Evolutionary conservation across 2,329 filamentous ascomycete genomes (phyloP), one percentile per base, ranked within the genome.

Genomic region (Paraphoma sp.): DNA sequence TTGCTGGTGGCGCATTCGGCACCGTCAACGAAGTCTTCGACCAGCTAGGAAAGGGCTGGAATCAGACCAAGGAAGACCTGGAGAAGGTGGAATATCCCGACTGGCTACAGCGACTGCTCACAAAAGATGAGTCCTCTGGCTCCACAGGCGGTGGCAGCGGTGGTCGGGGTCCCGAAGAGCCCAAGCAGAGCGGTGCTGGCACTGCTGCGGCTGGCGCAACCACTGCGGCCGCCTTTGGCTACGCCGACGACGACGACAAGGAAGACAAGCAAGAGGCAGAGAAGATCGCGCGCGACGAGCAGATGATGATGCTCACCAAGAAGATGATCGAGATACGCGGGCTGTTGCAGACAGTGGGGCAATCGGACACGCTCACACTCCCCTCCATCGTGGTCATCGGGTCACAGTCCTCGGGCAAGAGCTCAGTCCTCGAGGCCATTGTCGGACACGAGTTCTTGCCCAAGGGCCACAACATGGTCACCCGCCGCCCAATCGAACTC

Each of bases 251-350:
- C 54, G 85, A 87, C 1, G 88, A 92, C 18, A 83, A 89, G 54
- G 86, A 87, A 2, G 83, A 94, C 36, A 86, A 89, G 61, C 82
- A 87, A 53, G 81, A 83, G 8, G 82, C 80, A 17, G 86, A 89
- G 53, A 87, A 90, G 70, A 83, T 85, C 47, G 91, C 92, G 16
- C 87, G 88, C 69, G 95, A 99, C 70, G 95, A 99, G 74, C 95
- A 99, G 78, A 99, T 99, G 94, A 99, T 99, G 95, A 84, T 97
- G 65, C 82, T 99, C 71, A 99, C 96, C 1, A 94, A 95, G 81
- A 98, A 98, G 80, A 99, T 99, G 95, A 99, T 99, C 71, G 95
- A 99, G 81, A 98, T 99, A 54, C 85, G 96, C 65, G 93, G 89
- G 65, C 92, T 99, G 54, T 83, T 99, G 23, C 91, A 96, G 71